A percentile compares a stretch with the other conserved stretches of the same genome.
These are phyloP conservation scores for Exsudoporus frostii DNA, from an alignment of 768 basidiomycete species.

Conservation along the genomic window DNA sequence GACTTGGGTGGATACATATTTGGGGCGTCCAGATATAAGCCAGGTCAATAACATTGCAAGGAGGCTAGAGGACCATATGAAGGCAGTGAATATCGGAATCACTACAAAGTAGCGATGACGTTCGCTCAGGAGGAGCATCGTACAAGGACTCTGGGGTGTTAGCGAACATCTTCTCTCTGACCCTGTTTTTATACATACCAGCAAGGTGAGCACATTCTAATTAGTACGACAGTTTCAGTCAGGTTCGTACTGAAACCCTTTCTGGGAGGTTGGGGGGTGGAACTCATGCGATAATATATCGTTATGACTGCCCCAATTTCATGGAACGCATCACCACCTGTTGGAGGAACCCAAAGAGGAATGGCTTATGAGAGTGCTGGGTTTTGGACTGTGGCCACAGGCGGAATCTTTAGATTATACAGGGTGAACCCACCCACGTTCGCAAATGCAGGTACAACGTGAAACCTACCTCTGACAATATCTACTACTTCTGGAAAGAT, in stretches of 20 bases:
- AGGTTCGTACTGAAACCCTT: not conserved
- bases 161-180: not conserved
- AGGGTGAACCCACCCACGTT: not conserved
- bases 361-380: not conserved
- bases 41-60: slow-evolving; percentile 71
- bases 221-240: not conserved
- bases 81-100: slow-evolving; percentile 57
- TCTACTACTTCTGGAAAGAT: not conserved
- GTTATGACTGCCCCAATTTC: not conserved
- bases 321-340: too few species aligned
- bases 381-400: not conserved
- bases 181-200: slow-evolving; percentile 6
- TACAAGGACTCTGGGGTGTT: not conserved
- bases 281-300: too few species aligned
- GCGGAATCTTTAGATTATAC: too few species aligned
- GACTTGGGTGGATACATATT: slow-evolving; percentile 49
- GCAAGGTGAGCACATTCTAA: not conserved
- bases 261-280: not conserved
- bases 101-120: slow-evolving; percentile 59
- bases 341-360: not conserved
- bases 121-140: slow-evolving; percentile 16
- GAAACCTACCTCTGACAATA: not conserved
- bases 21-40: slow-evolving; percentile 57
- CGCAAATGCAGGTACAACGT: not conserved
- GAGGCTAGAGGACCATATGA: slow-evolving; percentile 71